phyloP scores from a whole-genome alignment of 1,284 basidiomycete species.

The Xerocomus alliaceus region DNA sequence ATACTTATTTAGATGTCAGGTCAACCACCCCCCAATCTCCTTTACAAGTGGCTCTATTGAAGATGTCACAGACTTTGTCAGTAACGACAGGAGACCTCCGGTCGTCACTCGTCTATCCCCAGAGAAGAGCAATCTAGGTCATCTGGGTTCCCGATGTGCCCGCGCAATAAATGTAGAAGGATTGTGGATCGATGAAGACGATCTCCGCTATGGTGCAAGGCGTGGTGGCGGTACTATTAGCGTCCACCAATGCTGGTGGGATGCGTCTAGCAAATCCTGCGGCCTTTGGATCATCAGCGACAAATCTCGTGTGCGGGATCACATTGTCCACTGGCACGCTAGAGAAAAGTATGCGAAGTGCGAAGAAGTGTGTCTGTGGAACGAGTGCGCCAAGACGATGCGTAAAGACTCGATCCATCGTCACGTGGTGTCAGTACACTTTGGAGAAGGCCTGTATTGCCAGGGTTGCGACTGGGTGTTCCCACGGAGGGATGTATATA shows the following conservation, averaged over 20 bases:
- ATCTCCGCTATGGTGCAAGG: neutral
- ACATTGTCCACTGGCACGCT: constrained; percentile 18
- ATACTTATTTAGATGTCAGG: neutral
- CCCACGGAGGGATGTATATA: constrained; percentile 15
- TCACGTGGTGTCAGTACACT: constrained; percentile 16
- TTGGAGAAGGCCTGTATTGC: constrained; percentile 13
- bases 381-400: constrained; percentile 13
- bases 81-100: neutral
- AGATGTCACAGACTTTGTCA: neutral
- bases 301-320: constrained; percentile 3
- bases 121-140: neutral
- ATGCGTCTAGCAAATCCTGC: constrained; percentile 5
- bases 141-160: neutral
- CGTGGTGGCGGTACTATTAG: neutral
- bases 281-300: constrained; percentile 16
- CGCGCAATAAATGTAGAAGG: constrained; percentile 1
- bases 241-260: constrained; percentile 20
- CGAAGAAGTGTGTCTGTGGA: constrained; percentile 8
- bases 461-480: constrained; percentile 1
- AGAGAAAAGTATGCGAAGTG: neutral
- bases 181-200: constrained; percentile 9
- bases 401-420: constrained; percentile 11
- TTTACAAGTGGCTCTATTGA: neutral
- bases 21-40: no score
- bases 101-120: neutral